Conservation (phyloP, 2,329 filamentous ascomycete species). For the Xylariaceae sp. region DNA sequence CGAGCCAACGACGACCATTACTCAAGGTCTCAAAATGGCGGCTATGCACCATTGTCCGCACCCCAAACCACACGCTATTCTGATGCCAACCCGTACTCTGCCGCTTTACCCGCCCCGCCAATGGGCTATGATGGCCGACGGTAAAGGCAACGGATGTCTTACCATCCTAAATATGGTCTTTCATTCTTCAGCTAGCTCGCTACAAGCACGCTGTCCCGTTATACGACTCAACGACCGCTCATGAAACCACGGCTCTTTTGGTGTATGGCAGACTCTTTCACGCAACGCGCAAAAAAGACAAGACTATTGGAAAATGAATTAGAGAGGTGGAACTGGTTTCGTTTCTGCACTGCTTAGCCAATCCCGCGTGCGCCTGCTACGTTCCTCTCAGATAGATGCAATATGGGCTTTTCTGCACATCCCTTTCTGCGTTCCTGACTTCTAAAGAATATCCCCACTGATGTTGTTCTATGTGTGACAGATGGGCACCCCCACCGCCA, state of each 20-base stretch:
- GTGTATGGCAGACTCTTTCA: too few relatives aligned
- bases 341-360: conserved; percentile 12
- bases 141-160: too few relatives aligned
- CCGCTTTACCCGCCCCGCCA: conserved; percentile 42
- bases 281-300: too few relatives aligned
- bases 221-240: too few relatives aligned
- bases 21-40: conserved; percentile 42
- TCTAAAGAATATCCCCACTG: conserved; percentile 34
- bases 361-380: conserved; percentile 7
- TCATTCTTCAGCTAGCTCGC: too few relatives aligned
- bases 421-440: conserved; percentile 20
- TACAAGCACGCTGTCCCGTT: too few relatives aligned
- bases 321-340: conserved; percentile 13
- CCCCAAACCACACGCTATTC: conserved; percentile 43
- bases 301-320: too few relatives aligned
- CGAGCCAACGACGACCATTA: conserved; percentile 28
- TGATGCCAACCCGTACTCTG: conserved; percentile 47
- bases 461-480: conserved; percentile 39
- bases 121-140: conserved; percentile 36
- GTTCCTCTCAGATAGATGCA: conserved; percentile 25
- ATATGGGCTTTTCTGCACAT: conserved; percentile 12
- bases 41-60: conserved; percentile 43
- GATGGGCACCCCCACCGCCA: conserved; percentile 40
- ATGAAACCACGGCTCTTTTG: too few relatives aligned
- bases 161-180: too few relatives aligned